Conservation (phyloP, 1,139 yeast genomes). For the Hansenula sp. region DNA sequence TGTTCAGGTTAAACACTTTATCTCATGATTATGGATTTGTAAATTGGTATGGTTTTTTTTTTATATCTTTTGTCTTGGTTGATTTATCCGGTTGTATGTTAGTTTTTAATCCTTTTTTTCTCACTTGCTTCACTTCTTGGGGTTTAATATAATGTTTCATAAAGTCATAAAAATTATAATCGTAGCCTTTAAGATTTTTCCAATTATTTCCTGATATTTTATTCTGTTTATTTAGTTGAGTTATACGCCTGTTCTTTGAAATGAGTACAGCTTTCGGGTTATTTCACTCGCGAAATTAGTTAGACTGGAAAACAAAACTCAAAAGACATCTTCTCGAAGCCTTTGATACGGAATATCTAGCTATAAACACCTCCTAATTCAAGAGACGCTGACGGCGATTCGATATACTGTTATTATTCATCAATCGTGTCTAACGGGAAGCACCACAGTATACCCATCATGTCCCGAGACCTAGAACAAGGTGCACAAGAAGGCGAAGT, state of each 20-base stretch:
- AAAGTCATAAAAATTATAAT: not conserved
- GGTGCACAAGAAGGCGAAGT: not conserved
- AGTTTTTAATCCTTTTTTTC: not conserved
- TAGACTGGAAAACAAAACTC: too few species aligned
- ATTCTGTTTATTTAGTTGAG: too few species aligned
- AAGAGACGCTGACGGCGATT: too few species aligned
- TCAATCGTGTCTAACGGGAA: too few species aligned
- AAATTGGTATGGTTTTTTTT: not conserved
- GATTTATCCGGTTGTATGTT: not conserved
- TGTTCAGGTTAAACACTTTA: constrained; percentile 73
- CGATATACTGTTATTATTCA: too few species aligned
- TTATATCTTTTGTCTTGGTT: not conserved
- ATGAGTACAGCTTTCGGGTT: too few species aligned
- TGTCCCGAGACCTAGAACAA: not conserved
- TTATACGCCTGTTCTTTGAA: too few species aligned
- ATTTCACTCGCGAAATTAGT: too few species aligned
- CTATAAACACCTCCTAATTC: too few species aligned
- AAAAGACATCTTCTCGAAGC: too few species aligned
- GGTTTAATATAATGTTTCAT: not conserved
- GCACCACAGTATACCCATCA: not conserved
- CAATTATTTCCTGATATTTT: too few species aligned
- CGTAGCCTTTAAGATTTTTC: not conserved
- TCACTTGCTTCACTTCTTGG: not conserved
- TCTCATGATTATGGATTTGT: not conserved
- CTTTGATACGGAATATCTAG: too few species aligned